phyloP scores from a whole-genome alignment of 2,329 filamentous ascomycete species.

The Sclerotinia nivalis region DNA sequence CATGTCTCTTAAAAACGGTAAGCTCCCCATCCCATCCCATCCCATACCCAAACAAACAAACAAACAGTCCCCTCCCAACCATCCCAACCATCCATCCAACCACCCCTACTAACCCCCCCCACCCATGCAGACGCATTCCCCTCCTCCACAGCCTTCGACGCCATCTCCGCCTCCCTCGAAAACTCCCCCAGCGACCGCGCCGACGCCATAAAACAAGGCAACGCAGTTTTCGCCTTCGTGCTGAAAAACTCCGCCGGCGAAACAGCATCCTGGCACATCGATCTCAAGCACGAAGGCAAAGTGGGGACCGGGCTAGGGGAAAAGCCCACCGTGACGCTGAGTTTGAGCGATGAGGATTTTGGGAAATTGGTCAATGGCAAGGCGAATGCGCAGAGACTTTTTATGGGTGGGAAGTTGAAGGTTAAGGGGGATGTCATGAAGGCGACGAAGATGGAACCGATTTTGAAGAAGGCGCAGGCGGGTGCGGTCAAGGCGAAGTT shows the following conservation, averaged over 20 bases:
- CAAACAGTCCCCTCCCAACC: not conserved
- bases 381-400: conserved; percentile 86
- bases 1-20: conserved; percentile 24
- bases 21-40: not conserved
- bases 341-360: conserved; percentile 85
- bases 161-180: conserved; percentile 72
- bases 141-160: conserved; percentile 87
- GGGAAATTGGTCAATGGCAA: conserved; percentile 78
- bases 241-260: conserved; percentile 85
- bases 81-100: not conserved
- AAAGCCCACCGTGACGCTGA: conserved; percentile 87
- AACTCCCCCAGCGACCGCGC: conserved; percentile 72
- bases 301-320: conserved; percentile 76
- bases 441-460: conserved; percentile 82
- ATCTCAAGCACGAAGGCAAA: conserved; percentile 85
- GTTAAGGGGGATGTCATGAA: conserved; percentile 98
- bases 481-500: conserved; percentile 21
- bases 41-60: too few species aligned
- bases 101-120: not conserved
- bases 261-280: conserved; percentile 88
- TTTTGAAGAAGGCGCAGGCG: conserved; percentile 20
- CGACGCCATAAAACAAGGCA: conserved; percentile 85
- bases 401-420: conserved; percentile 99
- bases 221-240: conserved; percentile 85
- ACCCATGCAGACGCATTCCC: conserved; percentile 70